These are phyloP conservation scores for Mycena pura DNA, from an alignment of 768 basidiomycete genomes.

Conservation along the genomic window DNA sequence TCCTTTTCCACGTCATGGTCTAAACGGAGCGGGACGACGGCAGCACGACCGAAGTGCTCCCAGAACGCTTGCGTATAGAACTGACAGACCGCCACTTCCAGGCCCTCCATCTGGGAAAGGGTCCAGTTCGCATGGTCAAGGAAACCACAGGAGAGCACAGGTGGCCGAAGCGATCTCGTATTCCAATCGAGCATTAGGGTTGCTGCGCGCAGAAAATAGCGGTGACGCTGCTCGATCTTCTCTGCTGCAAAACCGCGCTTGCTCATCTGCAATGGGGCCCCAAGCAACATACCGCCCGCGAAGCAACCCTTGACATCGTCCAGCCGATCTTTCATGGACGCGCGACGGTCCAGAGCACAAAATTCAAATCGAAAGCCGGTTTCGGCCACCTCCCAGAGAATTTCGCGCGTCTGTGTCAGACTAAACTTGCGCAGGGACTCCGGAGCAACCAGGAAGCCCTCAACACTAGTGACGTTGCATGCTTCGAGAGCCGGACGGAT, in stretches of 20 bases:
- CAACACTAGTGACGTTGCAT: background rate
- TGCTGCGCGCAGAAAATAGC: background rate
- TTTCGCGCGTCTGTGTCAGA: background rate
- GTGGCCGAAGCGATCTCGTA: background rate
- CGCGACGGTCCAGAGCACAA: background rate
- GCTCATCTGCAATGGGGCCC: background rate
- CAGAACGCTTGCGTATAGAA: background rate
- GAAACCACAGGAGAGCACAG: background rate
- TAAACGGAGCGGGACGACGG: background rate
- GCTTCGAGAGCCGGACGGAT: background rate
- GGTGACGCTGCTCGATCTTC: background rate
- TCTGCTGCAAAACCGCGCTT: background rate
- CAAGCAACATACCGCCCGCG: background rate
- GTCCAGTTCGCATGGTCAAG: background rate
- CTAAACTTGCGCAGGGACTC: background rate
- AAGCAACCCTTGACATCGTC: background rate
- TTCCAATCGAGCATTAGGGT: background rate
- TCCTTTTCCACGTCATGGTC: background rate
- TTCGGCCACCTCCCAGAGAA: background rate
- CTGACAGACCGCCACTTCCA: background rate
- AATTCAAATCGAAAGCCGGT: background rate
- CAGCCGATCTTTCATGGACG: background rate
- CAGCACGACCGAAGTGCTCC: background rate
- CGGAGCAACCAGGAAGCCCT: background rate
- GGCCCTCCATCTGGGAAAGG: background rate